Conservation (phyloP, 1,139 yeast species). For the Wickerhamomyces sp. region DNA sequence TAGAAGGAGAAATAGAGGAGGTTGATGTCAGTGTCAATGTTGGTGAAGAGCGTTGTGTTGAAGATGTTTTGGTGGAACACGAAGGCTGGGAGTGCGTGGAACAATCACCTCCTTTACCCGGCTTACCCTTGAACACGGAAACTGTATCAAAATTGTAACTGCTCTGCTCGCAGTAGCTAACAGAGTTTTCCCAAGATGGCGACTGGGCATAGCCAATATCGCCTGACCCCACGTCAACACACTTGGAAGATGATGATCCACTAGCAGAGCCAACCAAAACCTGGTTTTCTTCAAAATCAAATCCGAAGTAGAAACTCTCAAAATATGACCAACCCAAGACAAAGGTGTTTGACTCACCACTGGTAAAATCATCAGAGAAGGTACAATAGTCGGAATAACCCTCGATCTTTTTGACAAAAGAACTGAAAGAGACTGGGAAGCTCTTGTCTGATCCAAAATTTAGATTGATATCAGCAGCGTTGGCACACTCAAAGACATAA, state of each 20-base stretch:
- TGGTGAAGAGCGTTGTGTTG: neutral
- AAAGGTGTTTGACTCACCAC: slow-evolving; percentile 4
- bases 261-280: slow-evolving; percentile 10
- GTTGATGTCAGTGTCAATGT: neutral
- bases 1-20: neutral
- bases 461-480: slow-evolving; percentile 6
- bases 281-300: slow-evolving; percentile 12
- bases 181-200: neutral
- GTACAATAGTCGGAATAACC: slow-evolving; percentile 11
- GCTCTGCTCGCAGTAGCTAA: slow-evolving; percentile 1
- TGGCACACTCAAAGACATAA: slow-evolving; percentile 13
- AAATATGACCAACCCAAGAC: slow-evolving; percentile 15
- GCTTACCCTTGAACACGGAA: slow-evolving; percentile 2
- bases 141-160: slow-evolving; percentile 5
- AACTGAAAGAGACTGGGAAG: slow-evolving; percentile 6
- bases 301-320: slow-evolving; percentile 11
- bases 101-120: neutral
- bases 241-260: slow-evolving; percentile 4
- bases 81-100: neutral
- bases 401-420: slow-evolving; percentile 6
- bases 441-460: slow-evolving; percentile 11
- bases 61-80: neutral
- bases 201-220: slow-evolving; percentile 1
- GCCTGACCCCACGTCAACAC: slow-evolving; percentile 5
- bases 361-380: slow-evolving; percentile 3